A percentile compares a stretch with the other conserved stretches of the same genome.
phyloP scores from a whole-genome alignment of 495 filamentous ascomycete species.

The Coniosporium apollinis region DNA sequence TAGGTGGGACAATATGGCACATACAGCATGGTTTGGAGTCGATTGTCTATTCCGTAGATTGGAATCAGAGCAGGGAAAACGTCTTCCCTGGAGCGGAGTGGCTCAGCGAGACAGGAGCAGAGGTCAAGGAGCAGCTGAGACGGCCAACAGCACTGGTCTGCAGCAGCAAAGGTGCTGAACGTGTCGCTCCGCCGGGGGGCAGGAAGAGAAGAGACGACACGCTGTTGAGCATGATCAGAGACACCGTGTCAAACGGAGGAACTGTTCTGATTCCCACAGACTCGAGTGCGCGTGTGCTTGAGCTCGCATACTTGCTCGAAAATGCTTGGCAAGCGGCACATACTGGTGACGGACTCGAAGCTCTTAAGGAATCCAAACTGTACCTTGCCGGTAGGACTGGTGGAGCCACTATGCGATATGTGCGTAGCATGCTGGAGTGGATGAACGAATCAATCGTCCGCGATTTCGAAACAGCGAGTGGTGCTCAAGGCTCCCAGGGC shows the following conservation, averaged over 20 bases:
- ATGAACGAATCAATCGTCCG: constrained; percentile 88
- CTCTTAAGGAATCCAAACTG: constrained; percentile 50
- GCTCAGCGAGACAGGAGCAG: constrained; percentile 68
- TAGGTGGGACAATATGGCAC: constrained; percentile 97
- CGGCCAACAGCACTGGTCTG: constrained; percentile 90
- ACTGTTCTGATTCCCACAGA: constrained; percentile 93
- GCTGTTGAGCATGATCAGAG: constrained; percentile 63
- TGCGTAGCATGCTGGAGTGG: constrained; percentile 95
- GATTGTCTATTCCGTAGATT: constrained; percentile 93
- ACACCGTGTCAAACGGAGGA: constrained; percentile 61
- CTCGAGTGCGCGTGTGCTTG: constrained; percentile 84
- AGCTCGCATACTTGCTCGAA: constrained; percentile 82
- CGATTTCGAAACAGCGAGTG: constrained; percentile 66
- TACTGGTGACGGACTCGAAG: no score
- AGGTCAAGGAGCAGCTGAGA: constrained; percentile 81
- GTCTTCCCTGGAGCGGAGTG: constrained; percentile 85
- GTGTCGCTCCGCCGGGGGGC: constrained; percentile 48
- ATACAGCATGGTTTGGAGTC: constrained; percentile 94
- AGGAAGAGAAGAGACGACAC: constrained; percentile 70
- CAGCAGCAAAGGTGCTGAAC: constrained; percentile 65
- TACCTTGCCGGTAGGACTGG: constrained; percentile 73
- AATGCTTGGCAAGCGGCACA: constrained; percentile 61
- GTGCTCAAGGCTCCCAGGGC: constrained; percentile 7
- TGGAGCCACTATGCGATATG: constrained; percentile 67
- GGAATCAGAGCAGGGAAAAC: constrained; percentile 91